A percentile compares a stretch with the other conserved stretches of the same genome.
Evolutionary conservation across 1,284 basidiomycete genomes (phyloP).

Genomic region (Austroboletus sp.): DNA sequence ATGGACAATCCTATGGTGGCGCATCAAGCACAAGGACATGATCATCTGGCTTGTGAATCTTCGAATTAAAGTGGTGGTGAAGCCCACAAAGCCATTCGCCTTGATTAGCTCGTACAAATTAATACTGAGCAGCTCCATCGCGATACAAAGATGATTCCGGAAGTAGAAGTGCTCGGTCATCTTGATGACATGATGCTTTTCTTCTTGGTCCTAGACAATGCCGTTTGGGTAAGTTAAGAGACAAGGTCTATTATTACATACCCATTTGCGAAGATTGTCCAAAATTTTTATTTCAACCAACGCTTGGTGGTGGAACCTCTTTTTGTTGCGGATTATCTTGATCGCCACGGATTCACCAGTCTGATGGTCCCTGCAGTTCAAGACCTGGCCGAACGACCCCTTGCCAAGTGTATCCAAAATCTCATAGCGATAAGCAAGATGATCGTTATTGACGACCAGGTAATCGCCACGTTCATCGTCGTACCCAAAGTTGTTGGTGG

Average conservation of each 20-base stretch:
- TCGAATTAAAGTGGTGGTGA: conserved; percentile 89
- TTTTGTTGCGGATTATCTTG: conserved; percentile 99
- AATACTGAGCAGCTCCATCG: conserved; percentile 95
- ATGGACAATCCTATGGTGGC: conserved; percentile 96
- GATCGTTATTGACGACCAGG: conserved; percentile 82
- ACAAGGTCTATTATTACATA: conserved; percentile 36
- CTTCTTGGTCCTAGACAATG: conserved; percentile 75
- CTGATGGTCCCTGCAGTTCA: conserved; percentile 93
- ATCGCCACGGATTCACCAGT: conserved; percentile 96
- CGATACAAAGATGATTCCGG: conserved; percentile 95
- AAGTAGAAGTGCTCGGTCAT: conserved; percentile 99
- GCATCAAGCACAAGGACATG: conserved; percentile 84
- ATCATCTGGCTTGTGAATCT: conserved; percentile 97
- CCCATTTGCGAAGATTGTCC: conserved; percentile 95
- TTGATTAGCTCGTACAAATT: conserved; percentile 99
- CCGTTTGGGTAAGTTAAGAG: conserved; percentile 7
- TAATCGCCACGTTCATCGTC: conserved; percentile 99
- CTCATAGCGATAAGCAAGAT: conserved; percentile 95
- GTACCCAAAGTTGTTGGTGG: conserved; percentile 89
- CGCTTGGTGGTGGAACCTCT: conserved; percentile 97
- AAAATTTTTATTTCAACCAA: conserved; percentile 98
- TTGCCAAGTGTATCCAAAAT: conserved; percentile 89
- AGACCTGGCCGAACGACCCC: conserved; percentile 96
- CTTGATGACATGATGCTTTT: conserved; percentile 94
- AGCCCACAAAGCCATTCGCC: conserved; percentile 95